A percentile compares a stretch with the other conserved stretches of the same genome.
These are phyloP conservation scores for Coemansia sp. DNA, from an alignment of 192 early-diverging fungal species.

Conservation along the genomic window DNA sequence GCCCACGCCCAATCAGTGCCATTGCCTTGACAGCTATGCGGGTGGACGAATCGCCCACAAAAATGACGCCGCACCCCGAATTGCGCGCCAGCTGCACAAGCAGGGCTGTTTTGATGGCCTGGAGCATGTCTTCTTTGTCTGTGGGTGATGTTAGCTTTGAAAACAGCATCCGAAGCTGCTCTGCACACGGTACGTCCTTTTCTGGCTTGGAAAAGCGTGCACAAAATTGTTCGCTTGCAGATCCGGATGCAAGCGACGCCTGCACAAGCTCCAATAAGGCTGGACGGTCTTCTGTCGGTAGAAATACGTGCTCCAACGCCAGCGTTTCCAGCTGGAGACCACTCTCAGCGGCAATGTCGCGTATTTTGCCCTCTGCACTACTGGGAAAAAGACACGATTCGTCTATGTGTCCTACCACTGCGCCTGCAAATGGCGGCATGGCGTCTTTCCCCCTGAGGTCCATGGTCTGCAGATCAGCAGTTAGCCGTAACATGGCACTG, in stretches of 20 bases:
- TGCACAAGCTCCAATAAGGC: slow-evolving; percentile 20
- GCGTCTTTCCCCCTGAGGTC: slow-evolving; percentile 57
- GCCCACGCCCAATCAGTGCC: slow-evolving; percentile 75
- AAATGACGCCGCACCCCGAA: slow-evolving; percentile 55
- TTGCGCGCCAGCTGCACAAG: slow-evolving; percentile 55
- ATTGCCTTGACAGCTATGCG: slow-evolving; percentile 76
- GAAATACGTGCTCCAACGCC: slow-evolving; percentile 68
- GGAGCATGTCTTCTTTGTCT: slow-evolving; percentile 69
- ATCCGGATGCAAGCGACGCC: slow-evolving; percentile 12
- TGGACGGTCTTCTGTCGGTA: slow-evolving; percentile 2
- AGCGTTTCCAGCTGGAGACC: slow-evolving; percentile 48
- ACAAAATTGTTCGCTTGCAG: slow-evolving; percentile 11
- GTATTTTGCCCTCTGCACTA: slow-evolving; percentile 36
- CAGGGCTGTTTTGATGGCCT: slow-evolving; percentile 61
- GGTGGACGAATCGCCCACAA: slow-evolving; percentile 78
- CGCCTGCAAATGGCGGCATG: slow-evolving; percentile 57
- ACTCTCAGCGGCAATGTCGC: slow-evolving; percentile 38
- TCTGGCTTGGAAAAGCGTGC: slow-evolving; percentile 15
- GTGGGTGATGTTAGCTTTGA: slow-evolving; percentile 57
- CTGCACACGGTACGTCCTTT: slow-evolving; percentile 9
- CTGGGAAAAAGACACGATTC: slow-evolving; percentile 59
- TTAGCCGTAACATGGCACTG: slow-evolving; percentile 66
- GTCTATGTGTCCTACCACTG: slow-evolving; percentile 79
- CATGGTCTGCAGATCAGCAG: slow-evolving; percentile 58
- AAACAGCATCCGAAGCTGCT: slow-evolving; percentile 57